Base-by-base conservation (phyloP, 192 early-diverging fungal genomes). In the Geranomyces variabilis region DNA sequence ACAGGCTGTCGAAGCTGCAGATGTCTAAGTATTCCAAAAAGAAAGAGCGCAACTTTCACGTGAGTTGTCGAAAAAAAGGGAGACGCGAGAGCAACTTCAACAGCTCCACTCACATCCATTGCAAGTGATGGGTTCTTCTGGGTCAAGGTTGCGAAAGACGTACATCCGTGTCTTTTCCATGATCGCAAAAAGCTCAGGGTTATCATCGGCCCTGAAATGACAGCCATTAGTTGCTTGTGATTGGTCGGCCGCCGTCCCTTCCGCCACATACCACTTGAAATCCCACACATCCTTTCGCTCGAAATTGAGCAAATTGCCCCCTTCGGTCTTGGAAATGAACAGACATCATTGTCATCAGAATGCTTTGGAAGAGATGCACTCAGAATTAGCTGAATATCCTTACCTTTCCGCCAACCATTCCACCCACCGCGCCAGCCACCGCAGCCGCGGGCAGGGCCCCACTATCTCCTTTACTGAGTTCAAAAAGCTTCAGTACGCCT, bases 211-310 rank as follows among this genome's bases (percentile, higher is more conserved):
- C 84, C 84, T 84, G 45, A n/a, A 30, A 55, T 12, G 19, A 51
- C 13, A 49, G n/a, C n/a, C n/a, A n/a, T n/a, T n/a, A n/a, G n/a
- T n/a, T n/a, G n/a, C 9, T 17, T 0, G 24, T 29, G 6, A 81
- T 19, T 6, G 34, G 30, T 60, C 9, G 26, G n/a, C n/a, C n/a
- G n/a, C n/a, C n/a, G n/a, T n/a, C n/a, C n/a, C 8, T 3, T 72
- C 19, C 26, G 26, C n/a, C 46, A 19, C 63, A 43, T 49, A 83
- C 86, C 87, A 86, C 47, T 76, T 61, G 21, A 88, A 44, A 67
- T 84, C 84, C 84, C 86, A 88, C 1, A 88, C 86, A 75, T 88
- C 86, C 56, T 84, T 84, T 31, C 84, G 67, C 71, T 88, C 83
- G 63, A 88, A 80, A 4, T 84, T 79, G 24, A 84, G 57, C 29